Percentiles rank a stretch among this genome's conserved stretches.
phyloP scores from a whole-genome alignment of 441 rosid species.

The Erodium texanum region DNA sequence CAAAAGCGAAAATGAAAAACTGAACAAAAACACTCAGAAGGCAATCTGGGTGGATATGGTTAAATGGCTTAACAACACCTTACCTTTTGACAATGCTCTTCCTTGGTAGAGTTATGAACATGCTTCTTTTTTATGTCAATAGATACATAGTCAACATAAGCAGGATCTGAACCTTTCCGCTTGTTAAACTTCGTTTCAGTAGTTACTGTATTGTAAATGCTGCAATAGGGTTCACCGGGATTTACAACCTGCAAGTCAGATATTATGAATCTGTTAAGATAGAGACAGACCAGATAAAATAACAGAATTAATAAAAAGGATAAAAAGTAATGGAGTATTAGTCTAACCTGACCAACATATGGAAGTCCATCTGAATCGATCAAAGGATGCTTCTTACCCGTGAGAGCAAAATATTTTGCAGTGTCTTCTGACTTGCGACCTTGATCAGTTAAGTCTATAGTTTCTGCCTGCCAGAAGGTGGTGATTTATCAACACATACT shows the following conservation, averaged over 20 bases:
- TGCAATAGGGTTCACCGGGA: constrained; percentile 64
- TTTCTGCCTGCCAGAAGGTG: constrained; percentile 58
- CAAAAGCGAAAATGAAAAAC: not conserved
- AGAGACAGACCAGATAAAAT: constrained; percentile 11
- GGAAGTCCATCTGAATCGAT: constrained; percentile 96
- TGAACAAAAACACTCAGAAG: not conserved
- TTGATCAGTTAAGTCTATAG: constrained; percentile 61
- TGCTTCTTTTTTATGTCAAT: constrained; percentile 66
- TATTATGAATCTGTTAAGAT: constrained; percentile 14
- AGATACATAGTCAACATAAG: constrained; percentile 69
- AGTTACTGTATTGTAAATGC: constrained; percentile 50
- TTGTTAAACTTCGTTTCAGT: constrained; percentile 26
- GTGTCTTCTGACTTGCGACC: constrained; percentile 39
- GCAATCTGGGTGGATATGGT: not conserved
- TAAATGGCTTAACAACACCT: constrained; percentile 16
- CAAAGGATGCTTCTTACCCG: constrained; percentile 23
- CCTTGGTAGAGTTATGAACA: not conserved
- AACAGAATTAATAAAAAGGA: constrained; percentile 9
- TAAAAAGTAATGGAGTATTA: constrained; percentile 5
- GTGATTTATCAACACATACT: constrained; percentile 3
- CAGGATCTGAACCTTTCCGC: constrained; percentile 74
- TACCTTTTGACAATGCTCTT: constrained; percentile 58
- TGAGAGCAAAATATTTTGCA: constrained; percentile 30
- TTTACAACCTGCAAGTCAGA: constrained; percentile 46
- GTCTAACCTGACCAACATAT: constrained; percentile 77